Percentiles rank a stretch among this genome's conserved stretches.
Evolutionary conservation across 2,329 filamentous ascomycete genomes (phyloP).

Genomic region (Coleophoma eucalyptorum): DNA sequence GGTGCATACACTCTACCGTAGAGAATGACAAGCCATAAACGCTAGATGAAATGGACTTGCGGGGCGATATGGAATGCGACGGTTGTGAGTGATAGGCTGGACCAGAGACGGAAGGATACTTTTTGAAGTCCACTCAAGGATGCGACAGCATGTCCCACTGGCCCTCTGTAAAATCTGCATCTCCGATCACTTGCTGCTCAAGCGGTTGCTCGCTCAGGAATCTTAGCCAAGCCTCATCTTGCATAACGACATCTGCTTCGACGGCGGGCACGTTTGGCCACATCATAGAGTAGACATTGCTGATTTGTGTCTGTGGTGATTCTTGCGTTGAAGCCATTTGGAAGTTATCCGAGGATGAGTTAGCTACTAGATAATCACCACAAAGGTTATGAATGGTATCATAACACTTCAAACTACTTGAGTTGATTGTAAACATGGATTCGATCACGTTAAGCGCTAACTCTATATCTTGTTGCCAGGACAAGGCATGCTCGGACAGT

Average conservation of each 20-base stretch:
- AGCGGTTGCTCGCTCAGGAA: slow-evolving; percentile 14
- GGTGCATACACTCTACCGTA: slow-evolving; percentile 22
- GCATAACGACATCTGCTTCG: slow-evolving; percentile 34
- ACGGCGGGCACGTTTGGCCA: slow-evolving; percentile 37
- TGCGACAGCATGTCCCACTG: no score
- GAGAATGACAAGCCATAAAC: not conserved
- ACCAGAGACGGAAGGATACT: no score
- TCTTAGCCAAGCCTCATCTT: slow-evolving; percentile 33
- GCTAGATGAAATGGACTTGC: no score
- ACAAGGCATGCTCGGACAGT: slow-evolving; percentile 2
- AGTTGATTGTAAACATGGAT: slow-evolving; percentile 8
- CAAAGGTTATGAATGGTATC: slow-evolving; percentile 12
- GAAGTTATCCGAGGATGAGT: not conserved
- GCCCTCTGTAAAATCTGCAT: no score
- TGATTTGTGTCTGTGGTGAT: slow-evolving; percentile 38
- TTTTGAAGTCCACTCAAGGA: no score
- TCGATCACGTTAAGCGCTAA: slow-evolving; percentile 9
- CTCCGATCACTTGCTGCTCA: no score
- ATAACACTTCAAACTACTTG: slow-evolving; percentile 8
- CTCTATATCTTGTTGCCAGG: slow-evolving; percentile 8
- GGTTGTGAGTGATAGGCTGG: no score
- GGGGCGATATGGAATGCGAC: no score
- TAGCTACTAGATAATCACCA: slow-evolving; percentile 6
- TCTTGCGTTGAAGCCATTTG: slow-evolving; percentile 27
- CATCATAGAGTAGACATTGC: slow-evolving; percentile 40